Percentiles rank a stretch among this genome's conserved stretches.
Evolutionary conservation across 164 flowering plant species (phyloP).

Genomic region (Annona squamosa): DNA sequence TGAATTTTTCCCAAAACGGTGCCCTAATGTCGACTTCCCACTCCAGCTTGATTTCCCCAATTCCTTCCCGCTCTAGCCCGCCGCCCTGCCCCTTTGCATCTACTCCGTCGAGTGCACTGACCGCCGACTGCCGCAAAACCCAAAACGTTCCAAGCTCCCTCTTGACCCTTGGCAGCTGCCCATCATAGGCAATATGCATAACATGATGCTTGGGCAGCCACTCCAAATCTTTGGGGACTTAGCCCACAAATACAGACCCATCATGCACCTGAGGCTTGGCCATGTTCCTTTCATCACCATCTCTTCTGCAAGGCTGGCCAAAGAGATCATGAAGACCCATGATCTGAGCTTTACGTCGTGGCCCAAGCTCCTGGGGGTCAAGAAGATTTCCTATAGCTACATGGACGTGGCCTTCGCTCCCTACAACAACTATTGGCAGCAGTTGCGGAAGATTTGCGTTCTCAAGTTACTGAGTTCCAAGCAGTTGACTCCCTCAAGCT

Average conservation of each 20-base stretch:
- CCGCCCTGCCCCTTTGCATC: too few species aligned
- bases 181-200: constrained; percentile 9
- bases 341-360: constrained; percentile 15
- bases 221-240: constrained; percentile 3
- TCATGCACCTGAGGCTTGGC: constrained; percentile 7
- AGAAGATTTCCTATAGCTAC: constrained; percentile 10
- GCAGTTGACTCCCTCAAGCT: constrained; percentile 23
- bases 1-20: too few species aligned
- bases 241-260: constrained; percentile 3
- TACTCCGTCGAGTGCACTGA: too few species aligned
- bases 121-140: background rate
- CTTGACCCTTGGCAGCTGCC: constrained; percentile 14
- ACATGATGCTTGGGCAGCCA: background rate
- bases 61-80: too few species aligned
- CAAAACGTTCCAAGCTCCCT: constrained; percentile 7
- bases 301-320: constrained; percentile 18
- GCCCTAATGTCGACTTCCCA: too few species aligned
- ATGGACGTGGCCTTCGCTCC: constrained; percentile 23
- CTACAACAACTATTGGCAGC: constrained; percentile 33
- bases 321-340: constrained; percentile 20
- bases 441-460: constrained; percentile 8
- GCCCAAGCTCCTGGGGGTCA: constrained; percentile 8
- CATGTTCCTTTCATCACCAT: constrained; percentile 5
- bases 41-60: too few species aligned
- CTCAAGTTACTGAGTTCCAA: constrained; percentile 24